phyloP scores from a whole-genome alignment of 1,139 yeast genomes.

The Pichia sp. region DNA sequence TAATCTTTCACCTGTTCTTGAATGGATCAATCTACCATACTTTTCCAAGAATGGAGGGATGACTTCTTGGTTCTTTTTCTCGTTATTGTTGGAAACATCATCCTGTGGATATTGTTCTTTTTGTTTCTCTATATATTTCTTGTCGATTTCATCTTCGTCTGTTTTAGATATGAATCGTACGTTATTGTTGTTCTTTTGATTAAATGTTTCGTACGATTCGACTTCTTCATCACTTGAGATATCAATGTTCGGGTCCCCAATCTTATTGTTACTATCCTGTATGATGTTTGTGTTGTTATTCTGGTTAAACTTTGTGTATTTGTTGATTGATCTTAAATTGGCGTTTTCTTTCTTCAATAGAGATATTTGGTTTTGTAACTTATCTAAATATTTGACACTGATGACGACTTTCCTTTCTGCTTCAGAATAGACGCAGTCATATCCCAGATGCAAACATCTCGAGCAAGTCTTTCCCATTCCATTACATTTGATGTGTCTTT shows the following conservation, averaged over 20 bases:
- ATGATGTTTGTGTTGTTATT: not conserved
- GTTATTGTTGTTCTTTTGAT: not conserved
- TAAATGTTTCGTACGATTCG: not conserved
- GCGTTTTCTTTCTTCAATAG: constrained; percentile 53
- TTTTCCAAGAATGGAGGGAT: constrained; percentile 62
- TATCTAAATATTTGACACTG: constrained; percentile 68
- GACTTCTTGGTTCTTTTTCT: constrained; percentile 22
- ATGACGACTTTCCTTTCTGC: constrained; percentile 79
- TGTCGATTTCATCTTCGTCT: not conserved
- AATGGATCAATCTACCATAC: constrained; percentile 67
- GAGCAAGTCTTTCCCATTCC: constrained; percentile 72
- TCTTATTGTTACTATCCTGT: too few relatives aligned
- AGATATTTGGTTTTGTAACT: constrained; percentile 63
- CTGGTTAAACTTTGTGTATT: constrained; percentile 24
- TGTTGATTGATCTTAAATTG: constrained; percentile 45
- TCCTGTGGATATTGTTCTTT: not conserved
- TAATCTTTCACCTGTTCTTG: constrained; percentile 70
- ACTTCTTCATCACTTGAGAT: not conserved
- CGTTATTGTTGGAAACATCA: not conserved
- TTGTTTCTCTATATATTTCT: not conserved
- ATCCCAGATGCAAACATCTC: constrained; percentile 57
- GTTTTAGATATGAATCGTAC: too few relatives aligned
- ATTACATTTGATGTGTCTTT: constrained; percentile 76
- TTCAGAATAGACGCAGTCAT: constrained; percentile 72
- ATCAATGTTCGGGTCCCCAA: too few relatives aligned